phyloP scores from a whole-genome alignment of 2,329 filamentous ascomycete genomes.

The Sporothrix protearum region DNA sequence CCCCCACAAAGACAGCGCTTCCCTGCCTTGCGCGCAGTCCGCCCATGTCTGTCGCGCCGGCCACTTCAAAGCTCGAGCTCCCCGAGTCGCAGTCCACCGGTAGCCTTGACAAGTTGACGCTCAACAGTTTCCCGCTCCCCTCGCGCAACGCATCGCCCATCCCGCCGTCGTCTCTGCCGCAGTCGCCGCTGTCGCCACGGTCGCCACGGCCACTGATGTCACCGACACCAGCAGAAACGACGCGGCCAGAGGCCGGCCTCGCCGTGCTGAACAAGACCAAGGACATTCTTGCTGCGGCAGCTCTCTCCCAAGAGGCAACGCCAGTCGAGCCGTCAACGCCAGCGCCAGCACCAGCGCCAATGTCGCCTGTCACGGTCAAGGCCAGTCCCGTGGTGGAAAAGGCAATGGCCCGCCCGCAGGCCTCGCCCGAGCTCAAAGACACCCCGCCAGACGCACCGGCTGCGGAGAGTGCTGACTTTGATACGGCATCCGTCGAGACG shows the following conservation, averaged over 20 bases:
- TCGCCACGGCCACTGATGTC: not conserved
- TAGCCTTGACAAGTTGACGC: not conserved
- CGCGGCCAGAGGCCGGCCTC: not conserved
- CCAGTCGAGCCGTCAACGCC: not conserved
- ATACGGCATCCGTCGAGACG: not conserved
- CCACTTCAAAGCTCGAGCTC: not conserved
- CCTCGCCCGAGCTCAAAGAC: not conserved
- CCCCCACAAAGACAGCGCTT: not conserved
- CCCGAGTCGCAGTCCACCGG: slow-evolving; percentile 11
- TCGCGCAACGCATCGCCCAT: not conserved
- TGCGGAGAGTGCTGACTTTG: not conserved
- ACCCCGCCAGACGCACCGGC: slow-evolving; percentile 15
- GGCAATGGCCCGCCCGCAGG: not conserved
- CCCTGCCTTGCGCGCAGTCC: not conserved
- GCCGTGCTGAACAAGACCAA: slow-evolving; percentile 15
- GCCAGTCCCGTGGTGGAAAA: not conserved
- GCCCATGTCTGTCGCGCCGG: not conserved
- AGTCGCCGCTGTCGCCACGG: not conserved
- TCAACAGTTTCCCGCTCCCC: slow-evolving; percentile 3
- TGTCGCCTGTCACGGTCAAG: not conserved
- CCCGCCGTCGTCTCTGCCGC: not conserved
- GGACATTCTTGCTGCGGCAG: not conserved
- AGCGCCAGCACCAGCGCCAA: not conserved
- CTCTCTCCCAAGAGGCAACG: not conserved
- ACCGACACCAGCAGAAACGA: not conserved